Percentiles rank a stretch among this genome's conserved stretches.
Conservation (phyloP, 2,329 filamentous ascomycete genomes). For the Calonectria naviculata region DNA sequence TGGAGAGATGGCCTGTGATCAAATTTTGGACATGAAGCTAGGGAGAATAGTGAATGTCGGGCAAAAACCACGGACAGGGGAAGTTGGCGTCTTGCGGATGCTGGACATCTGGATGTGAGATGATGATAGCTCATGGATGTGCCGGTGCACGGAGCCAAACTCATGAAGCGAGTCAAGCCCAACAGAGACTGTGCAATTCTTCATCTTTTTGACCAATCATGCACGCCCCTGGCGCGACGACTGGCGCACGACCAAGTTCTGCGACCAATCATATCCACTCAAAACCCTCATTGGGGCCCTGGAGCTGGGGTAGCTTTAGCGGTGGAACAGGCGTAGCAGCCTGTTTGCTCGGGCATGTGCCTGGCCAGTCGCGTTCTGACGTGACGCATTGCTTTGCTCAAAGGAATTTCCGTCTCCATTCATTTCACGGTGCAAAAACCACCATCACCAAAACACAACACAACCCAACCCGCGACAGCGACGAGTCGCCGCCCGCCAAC, state of each 20-base stretch:
- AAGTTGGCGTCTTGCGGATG: neutral
- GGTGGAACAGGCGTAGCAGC: slow-evolving; percentile 22
- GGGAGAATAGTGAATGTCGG: neutral
- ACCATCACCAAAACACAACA: slow-evolving; percentile 31
- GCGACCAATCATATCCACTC: slow-evolving; percentile 14
- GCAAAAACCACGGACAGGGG: neutral
- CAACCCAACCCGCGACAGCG: slow-evolving; percentile 22
- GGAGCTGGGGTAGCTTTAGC: slow-evolving; percentile 20
- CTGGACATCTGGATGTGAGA: neutral
- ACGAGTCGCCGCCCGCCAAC: slow-evolving; percentile 15
- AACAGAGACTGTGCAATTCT: neutral
- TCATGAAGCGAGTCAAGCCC: neutral
- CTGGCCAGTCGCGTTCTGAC: slow-evolving; percentile 48
- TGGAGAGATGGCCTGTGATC: neutral
- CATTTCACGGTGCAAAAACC: slow-evolving; percentile 36
- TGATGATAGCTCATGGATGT: slow-evolving; percentile 4
- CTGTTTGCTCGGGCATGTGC: slow-evolving; percentile 25
- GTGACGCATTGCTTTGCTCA: slow-evolving; percentile 47
- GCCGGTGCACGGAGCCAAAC: neutral
- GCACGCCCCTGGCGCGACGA: neutral
- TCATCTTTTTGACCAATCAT: slow-evolving; percentile 10
- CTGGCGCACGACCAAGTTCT: neutral
- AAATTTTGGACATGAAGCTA: neutral
- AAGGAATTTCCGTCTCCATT: slow-evolving; percentile 40
- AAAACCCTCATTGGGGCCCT: neutral